Conservation (phyloP, 1,139 yeast species). For the Saccharomycopsis hybrid region DNA sequence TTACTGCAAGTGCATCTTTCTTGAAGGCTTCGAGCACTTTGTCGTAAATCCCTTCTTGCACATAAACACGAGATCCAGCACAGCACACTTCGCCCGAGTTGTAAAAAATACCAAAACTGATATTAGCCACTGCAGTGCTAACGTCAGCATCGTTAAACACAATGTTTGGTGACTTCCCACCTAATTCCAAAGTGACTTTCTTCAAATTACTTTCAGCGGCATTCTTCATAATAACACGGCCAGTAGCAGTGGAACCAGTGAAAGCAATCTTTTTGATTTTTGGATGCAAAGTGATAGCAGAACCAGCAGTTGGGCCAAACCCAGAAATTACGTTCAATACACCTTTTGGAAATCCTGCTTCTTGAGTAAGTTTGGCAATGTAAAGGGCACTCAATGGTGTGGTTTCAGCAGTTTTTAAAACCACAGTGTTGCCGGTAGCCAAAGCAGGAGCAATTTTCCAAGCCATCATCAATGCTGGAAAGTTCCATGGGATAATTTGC, state of each 20-base stretch:
- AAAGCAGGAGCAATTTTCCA: conserved; percentile 82
- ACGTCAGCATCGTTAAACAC: conserved; percentile 70
- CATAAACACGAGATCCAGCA: conserved; percentile 77
- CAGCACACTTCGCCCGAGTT: conserved; percentile 87
- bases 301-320: conserved; percentile 67
- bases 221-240: conserved; percentile 62
- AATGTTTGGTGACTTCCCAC: conserved; percentile 80
- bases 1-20: conserved; percentile 46
- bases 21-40: conserved; percentile 54
- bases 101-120: conserved; percentile 58
- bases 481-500: conserved; percentile 88
- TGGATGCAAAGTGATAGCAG: conserved; percentile 63
- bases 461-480: conserved; percentile 71
- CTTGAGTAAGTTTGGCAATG: conserved; percentile 52
- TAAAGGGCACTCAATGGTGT: conserved; percentile 73
- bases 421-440: conserved; percentile 71
- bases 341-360: conserved; percentile 77
- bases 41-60: conserved; percentile 70
- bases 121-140: conserved; percentile 52
- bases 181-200: conserved; percentile 77
- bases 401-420: conserved; percentile 70
- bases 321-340: conserved; percentile 74
- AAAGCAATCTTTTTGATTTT: conserved; percentile 72
- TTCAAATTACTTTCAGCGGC: conserved; percentile 65
- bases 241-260: conserved; percentile 78